These are phyloP conservation scores for Botrytis byssoidea DNA, from an alignment of 2,329 filamentous ascomycete genomes.

Conservation along the genomic window DNA sequence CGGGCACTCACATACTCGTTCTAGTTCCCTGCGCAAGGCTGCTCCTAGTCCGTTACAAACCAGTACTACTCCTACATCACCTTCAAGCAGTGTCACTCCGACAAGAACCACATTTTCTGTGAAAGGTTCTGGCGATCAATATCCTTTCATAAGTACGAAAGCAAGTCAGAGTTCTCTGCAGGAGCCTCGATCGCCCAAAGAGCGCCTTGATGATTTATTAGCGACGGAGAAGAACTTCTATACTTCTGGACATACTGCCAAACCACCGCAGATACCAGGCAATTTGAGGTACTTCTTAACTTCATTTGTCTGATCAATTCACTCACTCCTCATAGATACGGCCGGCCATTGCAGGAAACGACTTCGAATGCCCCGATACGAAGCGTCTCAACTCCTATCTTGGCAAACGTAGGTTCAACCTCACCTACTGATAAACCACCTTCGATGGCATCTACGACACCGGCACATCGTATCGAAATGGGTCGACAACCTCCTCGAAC, in stretches of 20 bases:
- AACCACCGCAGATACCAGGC: constrained; percentile 23
- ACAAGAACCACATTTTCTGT: constrained; percentile 36
- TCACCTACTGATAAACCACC: constrained; percentile 28
- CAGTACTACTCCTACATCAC: constrained; percentile 35
- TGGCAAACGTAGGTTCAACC: constrained; percentile 31
- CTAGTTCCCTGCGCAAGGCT: constrained; percentile 38
- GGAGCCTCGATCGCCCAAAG: constrained; percentile 38
- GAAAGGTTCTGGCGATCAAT: constrained; percentile 29
- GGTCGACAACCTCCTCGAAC: constrained; percentile 58
- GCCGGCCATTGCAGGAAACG: constrained; percentile 31
- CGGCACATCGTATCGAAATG: constrained; percentile 36
- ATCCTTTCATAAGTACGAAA: constrained; percentile 27
- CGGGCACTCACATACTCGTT: constrained; percentile 28
- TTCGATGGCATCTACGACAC: constrained; percentile 35
- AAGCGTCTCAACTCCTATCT: constrained; percentile 39
- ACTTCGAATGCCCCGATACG: constrained; percentile 35
- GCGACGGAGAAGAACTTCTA: constrained; percentile 40
- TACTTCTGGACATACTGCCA: constrained; percentile 26
- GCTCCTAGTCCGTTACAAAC: constrained; percentile 40
- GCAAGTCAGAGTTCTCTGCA: constrained; percentile 26
- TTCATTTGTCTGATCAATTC: not conserved
- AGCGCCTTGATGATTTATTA: constrained; percentile 40
- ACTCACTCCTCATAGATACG: constrained; percentile 27
- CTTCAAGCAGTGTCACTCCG: constrained; percentile 36
- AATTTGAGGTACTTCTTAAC: constrained; percentile 29